phyloP scores from a whole-genome alignment of 2,329 filamentous ascomycete genomes.

The Diaporthe velutina region DNA sequence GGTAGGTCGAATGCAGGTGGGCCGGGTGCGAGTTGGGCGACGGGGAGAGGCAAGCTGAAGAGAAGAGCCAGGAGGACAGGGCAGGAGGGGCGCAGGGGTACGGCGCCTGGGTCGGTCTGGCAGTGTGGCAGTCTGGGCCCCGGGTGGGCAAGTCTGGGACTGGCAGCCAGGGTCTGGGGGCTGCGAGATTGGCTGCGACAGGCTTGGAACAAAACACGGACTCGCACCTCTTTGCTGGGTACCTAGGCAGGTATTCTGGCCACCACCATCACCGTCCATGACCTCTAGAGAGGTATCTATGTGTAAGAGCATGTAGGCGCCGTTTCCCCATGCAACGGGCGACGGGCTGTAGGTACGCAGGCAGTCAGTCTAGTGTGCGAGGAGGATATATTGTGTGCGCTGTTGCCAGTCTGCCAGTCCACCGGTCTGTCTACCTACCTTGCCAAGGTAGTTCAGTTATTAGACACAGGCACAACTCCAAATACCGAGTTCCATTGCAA shows the following conservation, averaged over 20 bases:
- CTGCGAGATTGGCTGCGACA: slow-evolving; percentile 28
- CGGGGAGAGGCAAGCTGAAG: neutral
- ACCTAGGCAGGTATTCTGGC: neutral
- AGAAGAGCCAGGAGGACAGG: neutral
- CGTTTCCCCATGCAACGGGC: too few relatives aligned
- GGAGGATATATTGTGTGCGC: too few relatives aligned
- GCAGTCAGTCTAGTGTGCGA: too few relatives aligned
- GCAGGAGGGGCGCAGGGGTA: slow-evolving; percentile 7
- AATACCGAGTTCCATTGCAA: slow-evolving; percentile 24
- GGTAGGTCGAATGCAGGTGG: slow-evolving; percentile 17
- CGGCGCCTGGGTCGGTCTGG: slow-evolving; percentile 3
- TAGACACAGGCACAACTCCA: slow-evolving; percentile 4
- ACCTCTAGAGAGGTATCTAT: too few relatives aligned
- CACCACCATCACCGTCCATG: neutral
- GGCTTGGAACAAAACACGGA: slow-evolving; percentile 12
- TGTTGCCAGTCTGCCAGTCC: neutral
- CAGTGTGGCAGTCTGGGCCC: slow-evolving; percentile 4
- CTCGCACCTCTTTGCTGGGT: neutral
- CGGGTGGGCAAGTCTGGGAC: neutral
- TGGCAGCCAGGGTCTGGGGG: slow-evolving; percentile 14
- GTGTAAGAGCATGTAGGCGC: too few relatives aligned
- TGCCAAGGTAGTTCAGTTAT: too few relatives aligned
- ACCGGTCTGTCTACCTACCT: too few relatives aligned
- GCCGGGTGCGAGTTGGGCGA: slow-evolving; percentile 7
- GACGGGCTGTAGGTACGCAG: too few relatives aligned